Base-by-base conservation (phyloP, 805 yeast species). In the Hanseniaspora nectarophila region DNA sequence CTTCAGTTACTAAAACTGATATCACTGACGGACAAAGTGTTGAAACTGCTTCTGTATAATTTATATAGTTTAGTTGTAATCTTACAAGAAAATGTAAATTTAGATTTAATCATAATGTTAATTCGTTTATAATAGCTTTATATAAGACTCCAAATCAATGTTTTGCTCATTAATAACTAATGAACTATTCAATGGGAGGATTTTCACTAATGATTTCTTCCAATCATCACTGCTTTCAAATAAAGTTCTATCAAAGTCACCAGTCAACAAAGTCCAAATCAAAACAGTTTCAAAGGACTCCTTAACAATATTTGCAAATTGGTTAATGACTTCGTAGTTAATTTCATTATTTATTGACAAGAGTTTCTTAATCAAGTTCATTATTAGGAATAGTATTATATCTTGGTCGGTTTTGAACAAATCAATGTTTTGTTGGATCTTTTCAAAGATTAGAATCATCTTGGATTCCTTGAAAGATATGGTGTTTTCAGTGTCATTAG, bases 21-120 rank as follows among this genome's bases (percentile, higher is more conserved):
- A 32, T 49, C 16, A 34, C 38, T 34, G 53, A 49, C 23, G 53
- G 53, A 15, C 45, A 49, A 4, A 49, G 53, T 26, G 28, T 49
- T 33, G 53, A 49, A 34, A 49, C 53, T 2, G 53, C 53, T 49
- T 49, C 53, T 42, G 10, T 49, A 39, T 49, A 49, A n/a, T 37
- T 21, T 28, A 28, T 28, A 28, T 28, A 28, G 31, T 28, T 38
- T 5, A 37, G 16, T n/a, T n/a, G n/a, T n/a, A n/a, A n/a, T n/a
- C n/a, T n/a, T n/a, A n/a, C n/a, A n/a, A n/a, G n/a, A n/a, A n/a
- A n/a, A n/a, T n/a, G n/a, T n/a, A n/a, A n/a, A n/a, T n/a, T n/a
- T n/a, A n/a, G n/a, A n/a, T n/a, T n/a, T n/a, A n/a, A n/a, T n/a
- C n/a, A n/a, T n/a, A n/a, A n/a, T n/a, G n/a, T n/a, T n/a, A n/a